A percentile compares a stretch with the other conserved stretches of the same genome.
phyloP scores from a whole-genome alignment of 805 yeast species.

The Sungouiella blattae region DNA sequence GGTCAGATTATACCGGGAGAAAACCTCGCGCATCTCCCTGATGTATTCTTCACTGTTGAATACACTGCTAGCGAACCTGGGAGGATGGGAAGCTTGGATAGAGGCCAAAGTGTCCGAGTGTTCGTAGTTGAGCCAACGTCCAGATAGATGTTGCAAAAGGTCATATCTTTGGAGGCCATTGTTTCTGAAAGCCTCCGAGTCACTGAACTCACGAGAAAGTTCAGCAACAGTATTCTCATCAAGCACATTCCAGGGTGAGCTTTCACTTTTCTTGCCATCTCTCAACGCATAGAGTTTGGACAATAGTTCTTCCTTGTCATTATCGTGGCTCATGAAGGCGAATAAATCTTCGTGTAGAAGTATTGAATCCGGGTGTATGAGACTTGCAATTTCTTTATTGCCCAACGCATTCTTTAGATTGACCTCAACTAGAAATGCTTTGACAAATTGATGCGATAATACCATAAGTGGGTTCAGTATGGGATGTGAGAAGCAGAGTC shows the following conservation, averaged over 20 bases:
- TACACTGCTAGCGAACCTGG: constrained; percentile 11
- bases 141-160: constrained; percentile 26
- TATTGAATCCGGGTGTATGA: constrained; percentile 2
- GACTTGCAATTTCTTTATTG: constrained; percentile 3
- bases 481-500: constrained; percentile 9
- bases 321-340: constrained; percentile 14
- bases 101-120: constrained; percentile 24
- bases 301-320: constrained; percentile 17
- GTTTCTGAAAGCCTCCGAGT: constrained; percentile 20
- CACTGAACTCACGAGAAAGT: constrained; percentile 11
- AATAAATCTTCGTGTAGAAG: constrained; percentile 18
- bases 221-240: constrained; percentile 7
- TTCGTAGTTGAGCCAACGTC: constrained; percentile 30
- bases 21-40: constrained; percentile 14
- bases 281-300: constrained; percentile 7
- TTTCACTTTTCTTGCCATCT: constrained; percentile 10
- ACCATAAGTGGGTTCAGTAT: constrained; percentile 19
- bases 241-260: too few species aligned
- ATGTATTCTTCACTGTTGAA: constrained; percentile 21
- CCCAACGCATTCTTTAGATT: constrained; percentile 21
- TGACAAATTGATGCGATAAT: constrained; percentile 21
- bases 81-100: constrained; percentile 14
- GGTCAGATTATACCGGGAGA: constrained; percentile 13
- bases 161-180: constrained; percentile 20
- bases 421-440: constrained; percentile 26